These are phyloP conservation scores for Orbilia javanica DNA, from an alignment of 2,329 filamentous ascomycete species.

Conservation along the genomic window DNA sequence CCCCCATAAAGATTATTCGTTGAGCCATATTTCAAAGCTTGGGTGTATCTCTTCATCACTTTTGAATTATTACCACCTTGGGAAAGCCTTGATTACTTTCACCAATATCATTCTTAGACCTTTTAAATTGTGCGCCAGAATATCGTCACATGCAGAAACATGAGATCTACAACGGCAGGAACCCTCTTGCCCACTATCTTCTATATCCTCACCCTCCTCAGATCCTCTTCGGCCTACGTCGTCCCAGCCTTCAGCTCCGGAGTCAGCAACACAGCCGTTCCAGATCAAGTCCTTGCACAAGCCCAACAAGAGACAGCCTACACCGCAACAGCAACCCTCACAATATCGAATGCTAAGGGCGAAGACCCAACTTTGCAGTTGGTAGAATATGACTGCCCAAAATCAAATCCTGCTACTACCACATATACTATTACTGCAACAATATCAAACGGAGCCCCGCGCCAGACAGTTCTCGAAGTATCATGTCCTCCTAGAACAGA, in stretches of 20 bases:
- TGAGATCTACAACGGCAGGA: slow-evolving; percentile 38
- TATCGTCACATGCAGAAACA: slow-evolving; percentile 30
- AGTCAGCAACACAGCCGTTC: slow-evolving; percentile 1
- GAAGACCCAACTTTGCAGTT: background rate
- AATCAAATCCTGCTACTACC: background rate
- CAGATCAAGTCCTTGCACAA: slow-evolving; percentile 31
- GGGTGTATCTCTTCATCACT: background rate
- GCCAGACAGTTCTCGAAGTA: background rate
- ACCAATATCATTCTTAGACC: too few relatives aligned
- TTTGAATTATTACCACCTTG: too few relatives aligned
- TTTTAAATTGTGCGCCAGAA: background rate
- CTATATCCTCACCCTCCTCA: slow-evolving; percentile 52
- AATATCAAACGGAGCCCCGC: background rate
- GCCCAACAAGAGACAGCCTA: slow-evolving; percentile 22
- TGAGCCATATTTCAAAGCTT: background rate
- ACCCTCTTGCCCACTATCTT: slow-evolving; percentile 56
- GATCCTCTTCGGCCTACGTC: slow-evolving; percentile 30
- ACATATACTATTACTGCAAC: background rate
- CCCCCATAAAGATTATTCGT: background rate
- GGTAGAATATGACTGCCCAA: background rate
- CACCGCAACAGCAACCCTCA: background rate
- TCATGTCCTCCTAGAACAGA: background rate
- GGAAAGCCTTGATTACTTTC: too few relatives aligned
- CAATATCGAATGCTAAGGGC: slow-evolving; percentile 6
- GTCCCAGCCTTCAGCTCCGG: slow-evolving; percentile 20